phyloP scores from a whole-genome alignment of 179 eudicot species.

The Carnegiea gigantea region DNA sequence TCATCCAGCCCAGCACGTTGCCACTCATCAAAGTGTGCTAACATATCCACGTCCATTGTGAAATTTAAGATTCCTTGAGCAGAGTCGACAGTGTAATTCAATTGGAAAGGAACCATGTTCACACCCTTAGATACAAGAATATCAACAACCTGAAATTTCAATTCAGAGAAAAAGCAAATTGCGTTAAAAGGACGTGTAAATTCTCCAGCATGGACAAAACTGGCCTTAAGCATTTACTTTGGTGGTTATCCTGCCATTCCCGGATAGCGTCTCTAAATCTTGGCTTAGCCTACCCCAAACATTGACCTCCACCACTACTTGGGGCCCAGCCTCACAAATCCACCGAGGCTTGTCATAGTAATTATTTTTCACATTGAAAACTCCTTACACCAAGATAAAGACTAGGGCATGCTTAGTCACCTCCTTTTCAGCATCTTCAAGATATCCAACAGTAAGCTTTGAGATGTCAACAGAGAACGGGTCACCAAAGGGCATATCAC shows the following conservation, averaged over 20 bases:
- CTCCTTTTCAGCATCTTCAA: constrained; percentile 91
- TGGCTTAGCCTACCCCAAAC: too few species aligned
- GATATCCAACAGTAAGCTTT: constrained; percentile 83
- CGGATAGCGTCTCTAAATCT: background rate
- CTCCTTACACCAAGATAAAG: background rate
- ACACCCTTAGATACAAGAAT: constrained; percentile 84
- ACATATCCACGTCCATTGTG: constrained; percentile 96
- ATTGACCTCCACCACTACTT: too few species aligned
- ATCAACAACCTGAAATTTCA: constrained; percentile 58
- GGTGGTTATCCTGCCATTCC: background rate
- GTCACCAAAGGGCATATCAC: constrained; percentile 57
- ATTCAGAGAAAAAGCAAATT: background rate
- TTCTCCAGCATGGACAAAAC: background rate
- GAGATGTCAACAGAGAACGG: constrained; percentile 75
- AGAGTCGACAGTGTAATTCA: constrained; percentile 73
- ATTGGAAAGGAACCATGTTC: constrained; percentile 75
- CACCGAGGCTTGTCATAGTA: too few species aligned
- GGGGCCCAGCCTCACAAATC: too few species aligned
- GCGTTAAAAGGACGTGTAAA: background rate
- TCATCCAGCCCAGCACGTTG: constrained; percentile 72
- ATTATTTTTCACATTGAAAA: too few species aligned
- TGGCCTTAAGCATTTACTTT: background rate
- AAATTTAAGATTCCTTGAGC: constrained; percentile 85
- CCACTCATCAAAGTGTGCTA: constrained; percentile 93
- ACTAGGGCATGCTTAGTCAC: constrained; percentile 28